Evolutionary conservation across 257 asterid genomes (phyloP).

Genomic region (Solanum sejunctum): DNA sequence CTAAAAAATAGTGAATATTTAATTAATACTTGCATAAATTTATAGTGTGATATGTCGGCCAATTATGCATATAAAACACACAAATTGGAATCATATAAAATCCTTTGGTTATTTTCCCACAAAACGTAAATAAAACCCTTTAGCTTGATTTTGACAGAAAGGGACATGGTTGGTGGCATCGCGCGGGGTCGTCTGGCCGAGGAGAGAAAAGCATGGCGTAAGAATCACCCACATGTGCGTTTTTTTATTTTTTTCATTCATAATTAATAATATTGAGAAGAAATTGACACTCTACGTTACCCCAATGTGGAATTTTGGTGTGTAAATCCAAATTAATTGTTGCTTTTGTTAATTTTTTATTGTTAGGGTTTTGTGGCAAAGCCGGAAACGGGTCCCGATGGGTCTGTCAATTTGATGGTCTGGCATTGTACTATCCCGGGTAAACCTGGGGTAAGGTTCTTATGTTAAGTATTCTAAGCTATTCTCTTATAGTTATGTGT

Average conservation of each 20-base stretch:
- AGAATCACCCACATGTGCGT: conserved; percentile 20
- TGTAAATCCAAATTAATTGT: not conserved
- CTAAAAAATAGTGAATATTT: too few species aligned
- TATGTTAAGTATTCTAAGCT: not conserved
- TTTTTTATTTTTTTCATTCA: not conserved
- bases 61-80: too few species aligned
- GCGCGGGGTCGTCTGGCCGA: conserved; percentile 21
- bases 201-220: conserved; percentile 28
- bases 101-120: not conserved
- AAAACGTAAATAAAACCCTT: not conserved
- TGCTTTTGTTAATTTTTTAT: not conserved
- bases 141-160: not conserved
- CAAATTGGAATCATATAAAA: not conserved
- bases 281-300: not conserved
- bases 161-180: conserved; percentile 13
- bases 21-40: not conserved
- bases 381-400: conserved; percentile 16
- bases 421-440: conserved; percentile 25
- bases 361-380: conserved; percentile 25
- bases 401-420: conserved; percentile 14
- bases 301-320: not conserved
- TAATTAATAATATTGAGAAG: not conserved
- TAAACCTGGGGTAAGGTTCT: conserved; percentile 12
- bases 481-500: too few species aligned
- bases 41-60: not conserved